A percentile compares a stretch with the other conserved stretches of the same genome.
These are phyloP conservation scores for Geotrichum siamense DNA, from an alignment of 1,139 yeast genomes.

Conservation along the genomic window DNA sequence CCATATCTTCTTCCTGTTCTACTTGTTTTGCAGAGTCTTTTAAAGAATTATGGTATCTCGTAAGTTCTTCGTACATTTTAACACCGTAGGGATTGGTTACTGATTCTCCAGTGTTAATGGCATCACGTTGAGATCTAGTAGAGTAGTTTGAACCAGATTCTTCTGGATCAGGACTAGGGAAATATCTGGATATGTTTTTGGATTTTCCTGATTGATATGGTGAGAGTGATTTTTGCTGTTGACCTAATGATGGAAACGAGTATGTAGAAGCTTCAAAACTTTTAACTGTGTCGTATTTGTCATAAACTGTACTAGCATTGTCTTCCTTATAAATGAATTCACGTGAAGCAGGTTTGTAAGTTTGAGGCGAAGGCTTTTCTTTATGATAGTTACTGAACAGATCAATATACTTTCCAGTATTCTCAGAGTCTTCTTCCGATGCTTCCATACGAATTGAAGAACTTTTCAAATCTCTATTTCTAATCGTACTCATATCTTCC, in stretches of 20 bases:
- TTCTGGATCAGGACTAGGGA: slow-evolving; percentile 1
- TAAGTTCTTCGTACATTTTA: neutral
- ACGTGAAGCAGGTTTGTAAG: no score
- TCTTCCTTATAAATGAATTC: no score
- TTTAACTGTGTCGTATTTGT: no score
- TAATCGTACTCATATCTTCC: neutral
- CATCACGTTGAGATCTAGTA: neutral
- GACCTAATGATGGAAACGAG: no score
- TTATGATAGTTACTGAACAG: neutral
- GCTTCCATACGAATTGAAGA: no score
- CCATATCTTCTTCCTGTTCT: neutral
- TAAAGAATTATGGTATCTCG: neutral
- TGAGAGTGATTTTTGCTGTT: no score
- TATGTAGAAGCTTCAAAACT: no score
- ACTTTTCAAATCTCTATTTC: no score
- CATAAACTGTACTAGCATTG: no score
- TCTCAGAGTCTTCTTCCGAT: neutral
- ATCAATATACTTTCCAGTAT: neutral
- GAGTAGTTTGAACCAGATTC: slow-evolving; percentile 2
- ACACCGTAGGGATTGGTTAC: neutral
- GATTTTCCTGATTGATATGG: no score
- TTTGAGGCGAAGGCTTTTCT: no score
- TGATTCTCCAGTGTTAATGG: neutral
- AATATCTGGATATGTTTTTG: neutral
- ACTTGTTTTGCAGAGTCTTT: no score